Evolutionary conservation across 768 basidiomycete genomes (phyloP), one percentile per base, ranked within the genome.

Genomic region (Mycena galericulata): DNA sequence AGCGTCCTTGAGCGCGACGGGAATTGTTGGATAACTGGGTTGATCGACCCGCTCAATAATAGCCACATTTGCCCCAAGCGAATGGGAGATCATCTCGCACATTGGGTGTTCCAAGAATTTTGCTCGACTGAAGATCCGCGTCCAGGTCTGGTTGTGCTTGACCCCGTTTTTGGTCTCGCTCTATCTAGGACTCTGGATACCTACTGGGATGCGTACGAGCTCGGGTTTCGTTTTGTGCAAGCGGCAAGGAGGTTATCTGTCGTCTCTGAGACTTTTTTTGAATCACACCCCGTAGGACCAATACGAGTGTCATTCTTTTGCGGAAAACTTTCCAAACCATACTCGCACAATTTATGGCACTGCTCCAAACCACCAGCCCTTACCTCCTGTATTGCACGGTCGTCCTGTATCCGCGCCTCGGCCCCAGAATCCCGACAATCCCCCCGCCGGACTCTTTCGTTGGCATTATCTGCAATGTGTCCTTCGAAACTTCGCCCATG

Each of bases 391-490:
- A 49, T 38, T 2, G 36, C 60, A 62, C 24, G 60, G 60, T 20
- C 49, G 38, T 36, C 36, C 7, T 43, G 60, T 29, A 0, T n/a
- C 1, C 27, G 49, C 60, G 22, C 60, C 60, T 20, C 49, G 38
- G 4, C 60, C 49, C 38, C 20, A 40, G 38, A 10, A n/a, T 17
- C 2, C 14, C 17, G 40, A 53, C 8, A 3, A 22, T 43, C 60
- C 60, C 24, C 60, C 60, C n/a, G 27, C 60, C 14, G 60, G 60
- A 36, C 50, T 62, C 18, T 30, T 62, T 43, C 60, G 60, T 22
- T 62, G 60, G 60, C 60, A 62, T 32, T 62, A 62, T 32, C 36
- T 53, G 15, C 60, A 62, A 10, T 62, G 60, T 20, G 60, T 62
- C 0, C 18, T 62, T 1, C 24, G 27, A 4, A 61, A 27, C 38